Percentiles rank a stretch among this genome's conserved stretches.
Evolutionary conservation across 768 basidiomycete species (phyloP).

Genomic region (Pluteus cervinus): DNA sequence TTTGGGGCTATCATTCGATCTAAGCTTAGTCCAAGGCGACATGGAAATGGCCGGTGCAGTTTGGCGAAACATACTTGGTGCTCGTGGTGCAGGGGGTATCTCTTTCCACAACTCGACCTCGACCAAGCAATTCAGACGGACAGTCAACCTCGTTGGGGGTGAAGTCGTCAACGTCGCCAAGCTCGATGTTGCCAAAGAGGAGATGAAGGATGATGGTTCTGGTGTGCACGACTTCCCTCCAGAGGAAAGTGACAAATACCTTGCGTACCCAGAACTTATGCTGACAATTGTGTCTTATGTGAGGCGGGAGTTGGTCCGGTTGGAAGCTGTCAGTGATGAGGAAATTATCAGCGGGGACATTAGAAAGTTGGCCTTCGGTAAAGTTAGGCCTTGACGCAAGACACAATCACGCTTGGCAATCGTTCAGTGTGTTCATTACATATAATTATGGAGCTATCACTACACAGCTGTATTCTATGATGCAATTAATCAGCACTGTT

Average conservation of each 20-base stretch:
- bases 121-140: conserved; percentile 41
- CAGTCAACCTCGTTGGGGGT: conserved; percentile 68
- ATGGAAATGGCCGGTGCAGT: conserved; percentile 79
- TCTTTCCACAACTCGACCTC: conserved; percentile 26
- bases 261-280: conserved; percentile 73
- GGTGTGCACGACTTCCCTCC: conserved; percentile 68
- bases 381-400: conserved; percentile 13
- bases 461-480: too few relatives aligned
- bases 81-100: conserved; percentile 73
- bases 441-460: too few relatives aligned
- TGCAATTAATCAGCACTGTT: too few relatives aligned
- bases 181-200: conserved; percentile 52
- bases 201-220: conserved; percentile 56
- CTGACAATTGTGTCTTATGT: conserved; percentile 63
- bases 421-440: too few relatives aligned
- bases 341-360: conserved; percentile 34
- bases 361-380: conserved; percentile 33
- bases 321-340: conserved; percentile 49
- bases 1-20: conserved; percentile 70
- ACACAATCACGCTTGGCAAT: too few relatives aligned
- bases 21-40: conserved; percentile 71
- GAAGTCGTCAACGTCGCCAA: conserved; percentile 55
- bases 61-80: conserved; percentile 90
- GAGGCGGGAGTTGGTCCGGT: conserved; percentile 61
- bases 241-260: conserved; percentile 56